Base-by-base conservation (phyloP, 2,329 filamentous ascomycete species). In the Rasamsonia emersonii region DNA sequence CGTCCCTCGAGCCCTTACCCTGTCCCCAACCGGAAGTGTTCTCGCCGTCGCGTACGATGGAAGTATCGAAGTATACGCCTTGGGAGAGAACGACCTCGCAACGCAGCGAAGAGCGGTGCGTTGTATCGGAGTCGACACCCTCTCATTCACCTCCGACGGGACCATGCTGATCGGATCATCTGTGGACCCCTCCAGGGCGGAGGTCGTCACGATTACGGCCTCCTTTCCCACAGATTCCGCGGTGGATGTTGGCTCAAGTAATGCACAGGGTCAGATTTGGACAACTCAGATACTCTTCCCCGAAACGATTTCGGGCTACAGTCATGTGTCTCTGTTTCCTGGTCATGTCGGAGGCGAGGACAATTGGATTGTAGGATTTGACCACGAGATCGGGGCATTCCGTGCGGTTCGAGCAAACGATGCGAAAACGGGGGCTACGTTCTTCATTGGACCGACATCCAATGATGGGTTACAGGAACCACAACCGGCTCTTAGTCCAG, bases 251-350 rank as follows among this genome's bases (percentile, higher is more conserved):
- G 60, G 61, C 6, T 52, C 56, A 13, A 54, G 58, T 35, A 75
- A 83, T 36, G 72, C 77, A 40, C 70, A 86, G 39, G 82, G 79
- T 51, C 74, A 79, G 15, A 71, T 89, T 49, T 91, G 84, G 84
- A 89, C 84, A 5, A 86, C 82, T 1, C 86, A 86, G 19, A 88
- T 91, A 27, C 62, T 91, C 3, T 89, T 89, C 35, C 83, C 84
- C 3, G 84, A 86, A 44, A 79, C 77, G n/a, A 85, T 79, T 43
- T 73, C 77, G 30, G 79, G 84, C 43, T 86, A 82, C 50, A 86
- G 80, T 44, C 82, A 88, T 56, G 81, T 82, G 13, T 77, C 82
- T 1, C 56, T 89, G 27, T 62, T 89, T 10, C 60, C 65, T 13
- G 52, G 54, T 19, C 60, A 61, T 34, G 55, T 56, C n/a, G 65